These are phyloP conservation scores for Nemophila menziesii DNA, from an alignment of 257 asterid genomes.

Conservation along the genomic window DNA sequence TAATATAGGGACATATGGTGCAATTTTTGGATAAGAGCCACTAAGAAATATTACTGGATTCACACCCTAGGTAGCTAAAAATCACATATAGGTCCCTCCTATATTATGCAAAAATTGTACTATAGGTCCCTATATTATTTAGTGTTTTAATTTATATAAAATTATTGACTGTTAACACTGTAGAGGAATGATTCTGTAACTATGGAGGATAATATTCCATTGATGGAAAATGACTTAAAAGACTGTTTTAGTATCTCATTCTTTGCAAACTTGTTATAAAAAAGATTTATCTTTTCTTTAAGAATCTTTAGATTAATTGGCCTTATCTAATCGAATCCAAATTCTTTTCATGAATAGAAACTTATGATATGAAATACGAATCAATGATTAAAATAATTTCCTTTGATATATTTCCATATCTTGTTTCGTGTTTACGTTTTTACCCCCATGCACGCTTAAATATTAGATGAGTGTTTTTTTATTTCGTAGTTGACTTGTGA, in stretches of 20 bases:
- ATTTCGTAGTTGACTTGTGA: not conserved
- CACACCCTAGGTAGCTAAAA: too few species aligned
- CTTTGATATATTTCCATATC: not conserved
- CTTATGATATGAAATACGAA: not conserved
- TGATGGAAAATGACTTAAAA: not conserved
- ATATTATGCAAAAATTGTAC: too few species aligned
- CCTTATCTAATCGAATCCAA: not conserved
- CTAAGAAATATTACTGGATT: too few species aligned
- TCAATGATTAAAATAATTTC: not conserved
- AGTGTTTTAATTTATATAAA: too few species aligned
- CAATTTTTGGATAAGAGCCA: too few species aligned
- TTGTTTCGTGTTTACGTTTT: not conserved
- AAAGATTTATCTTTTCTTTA: not conserved
- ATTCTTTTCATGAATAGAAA: not conserved
- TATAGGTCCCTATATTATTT: too few species aligned
- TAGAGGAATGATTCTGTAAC: conserved; percentile 7
- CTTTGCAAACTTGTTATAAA: not conserved
- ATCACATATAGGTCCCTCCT: too few species aligned
- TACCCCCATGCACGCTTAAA: not conserved
- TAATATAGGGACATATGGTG: too few species aligned
- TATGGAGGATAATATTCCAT: not conserved
- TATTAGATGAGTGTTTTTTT: not conserved
- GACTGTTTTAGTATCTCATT: not conserved
- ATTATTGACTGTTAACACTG: not conserved
- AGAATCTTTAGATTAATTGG: conserved; percentile 1